phyloP scores from a whole-genome alignment of 2,329 filamentous ascomycete species.

The Hypocrella siamensis region DNA sequence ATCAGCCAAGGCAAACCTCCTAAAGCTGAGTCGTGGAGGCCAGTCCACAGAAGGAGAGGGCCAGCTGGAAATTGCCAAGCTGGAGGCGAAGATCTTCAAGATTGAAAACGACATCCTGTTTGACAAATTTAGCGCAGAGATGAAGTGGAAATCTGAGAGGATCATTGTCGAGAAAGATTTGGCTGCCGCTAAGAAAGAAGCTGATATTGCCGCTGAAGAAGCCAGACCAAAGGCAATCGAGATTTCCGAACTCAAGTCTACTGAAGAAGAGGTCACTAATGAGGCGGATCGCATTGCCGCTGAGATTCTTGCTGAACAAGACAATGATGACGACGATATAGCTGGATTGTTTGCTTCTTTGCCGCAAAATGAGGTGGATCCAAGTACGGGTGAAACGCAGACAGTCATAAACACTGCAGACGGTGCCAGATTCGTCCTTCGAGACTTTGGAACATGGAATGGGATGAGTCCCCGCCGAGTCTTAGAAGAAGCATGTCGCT shows the following conservation, averaged over 20 bases:
- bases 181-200: slow-evolving; percentile 28
- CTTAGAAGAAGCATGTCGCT: slow-evolving; percentile 76
- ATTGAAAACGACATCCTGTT: slow-evolving; percentile 70
- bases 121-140: slow-evolving; percentile 48
- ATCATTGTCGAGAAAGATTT: slow-evolving; percentile 47
- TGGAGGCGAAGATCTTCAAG: slow-evolving; percentile 57
- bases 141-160: slow-evolving; percentile 45
- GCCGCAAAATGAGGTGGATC: slow-evolving; percentile 44
- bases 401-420: slow-evolving; percentile 37
- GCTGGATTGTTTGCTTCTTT: slow-evolving; percentile 40
- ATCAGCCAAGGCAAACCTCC: slow-evolving; percentile 54
- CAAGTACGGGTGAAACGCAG: slow-evolving; percentile 38
- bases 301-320: slow-evolving; percentile 39
- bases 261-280: slow-evolving; percentile 25
- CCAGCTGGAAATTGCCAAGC: slow-evolving; percentile 40
- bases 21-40: slow-evolving; percentile 25
- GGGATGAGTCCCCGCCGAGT: slow-evolving; percentile 62
- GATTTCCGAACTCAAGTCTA: slow-evolving; percentile 13
- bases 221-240: slow-evolving; percentile 6
- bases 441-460: slow-evolving; percentile 73
- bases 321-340: slow-evolving; percentile 37
- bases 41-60: slow-evolving; percentile 10
- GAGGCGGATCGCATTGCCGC: slow-evolving; percentile 44
- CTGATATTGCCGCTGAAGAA: slow-evolving; percentile 9
- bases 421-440: slow-evolving; percentile 43